Evolutionary conservation across 164 flowering plant genomes (phyloP).

Genomic region (Amborella trichopoda): DNA sequence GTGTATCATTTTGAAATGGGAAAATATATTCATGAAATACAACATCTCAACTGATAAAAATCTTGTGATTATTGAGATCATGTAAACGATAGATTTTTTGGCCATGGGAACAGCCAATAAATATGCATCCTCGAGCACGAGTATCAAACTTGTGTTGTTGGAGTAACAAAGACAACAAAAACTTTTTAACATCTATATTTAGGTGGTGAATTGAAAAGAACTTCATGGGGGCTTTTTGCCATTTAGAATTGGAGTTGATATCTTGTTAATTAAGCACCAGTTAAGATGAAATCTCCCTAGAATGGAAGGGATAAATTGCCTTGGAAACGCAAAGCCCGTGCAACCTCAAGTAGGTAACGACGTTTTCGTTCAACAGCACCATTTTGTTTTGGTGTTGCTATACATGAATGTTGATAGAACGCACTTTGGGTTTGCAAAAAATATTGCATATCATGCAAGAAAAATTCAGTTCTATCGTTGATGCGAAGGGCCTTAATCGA

Average conservation of each 20-base stretch:
- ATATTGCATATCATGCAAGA: not conserved
- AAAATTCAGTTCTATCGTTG: not conserved
- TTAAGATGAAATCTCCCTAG: not conserved
- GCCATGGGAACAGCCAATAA: no score
- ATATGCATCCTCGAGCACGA: no score
- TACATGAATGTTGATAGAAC: not conserved
- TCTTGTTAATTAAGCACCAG: not conserved
- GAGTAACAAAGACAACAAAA: not conserved
- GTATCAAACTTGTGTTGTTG: no score
- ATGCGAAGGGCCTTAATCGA: not conserved
- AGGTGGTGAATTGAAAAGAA: no score
- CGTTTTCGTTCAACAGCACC: no score
- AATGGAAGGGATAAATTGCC: not conserved
- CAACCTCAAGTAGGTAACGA: not conserved
- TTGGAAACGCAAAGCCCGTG: no score
- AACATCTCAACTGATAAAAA: not conserved
- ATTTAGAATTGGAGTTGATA: no score
- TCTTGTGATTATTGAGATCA: not conserved
- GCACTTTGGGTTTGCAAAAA: not conserved
- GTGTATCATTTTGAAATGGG: not conserved
- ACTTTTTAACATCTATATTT: not conserved
- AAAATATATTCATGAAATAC: not conserved
- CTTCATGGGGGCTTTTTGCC: no score
- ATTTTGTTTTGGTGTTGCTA: no score
- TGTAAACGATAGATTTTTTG: not conserved